Percentiles rank a stretch among this genome's conserved stretches.
phyloP scores from a whole-genome alignment of 192 early-diverging fungal species.

The Geranomyces variabilis region DNA sequence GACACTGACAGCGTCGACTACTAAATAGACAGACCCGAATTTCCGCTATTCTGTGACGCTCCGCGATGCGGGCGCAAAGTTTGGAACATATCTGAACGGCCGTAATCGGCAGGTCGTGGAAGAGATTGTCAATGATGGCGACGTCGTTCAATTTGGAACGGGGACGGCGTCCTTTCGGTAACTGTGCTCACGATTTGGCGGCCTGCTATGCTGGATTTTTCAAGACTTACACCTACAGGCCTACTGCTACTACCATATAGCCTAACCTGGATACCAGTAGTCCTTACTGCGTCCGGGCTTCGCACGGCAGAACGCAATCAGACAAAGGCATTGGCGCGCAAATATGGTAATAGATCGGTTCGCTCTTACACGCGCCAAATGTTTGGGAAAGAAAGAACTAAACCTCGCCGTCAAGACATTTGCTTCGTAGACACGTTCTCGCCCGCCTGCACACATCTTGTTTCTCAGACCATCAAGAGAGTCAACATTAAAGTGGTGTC shows the following conservation, averaged over 20 bases:
- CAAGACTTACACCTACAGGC: no score
- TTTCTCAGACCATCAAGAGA: neutral
- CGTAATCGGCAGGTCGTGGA: neutral
- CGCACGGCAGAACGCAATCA: slow-evolving; percentile 12
- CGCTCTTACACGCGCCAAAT: neutral
- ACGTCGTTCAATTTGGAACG: slow-evolving; percentile 21
- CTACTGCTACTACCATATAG: neutral
- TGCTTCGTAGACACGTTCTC: slow-evolving; percentile 19
- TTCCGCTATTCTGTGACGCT: neutral
- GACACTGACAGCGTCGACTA: no score
- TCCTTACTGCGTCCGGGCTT: slow-evolving; percentile 23
- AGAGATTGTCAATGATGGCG: slow-evolving; percentile 9
- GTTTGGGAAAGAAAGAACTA: neutral
- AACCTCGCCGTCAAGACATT: neutral
- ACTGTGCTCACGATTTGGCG: neutral
- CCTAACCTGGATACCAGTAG: slow-evolving; percentile 11
- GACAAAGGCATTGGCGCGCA: neutral
- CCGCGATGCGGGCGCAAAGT: slow-evolving; percentile 20
- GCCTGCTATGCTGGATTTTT: neutral
- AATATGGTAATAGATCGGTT: slow-evolving; percentile 1
- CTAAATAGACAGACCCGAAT: slow-evolving; percentile 14
- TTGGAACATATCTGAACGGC: slow-evolving; percentile 29
- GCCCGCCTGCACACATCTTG: slow-evolving; percentile 20
- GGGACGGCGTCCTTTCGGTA: slow-evolving; percentile 23
- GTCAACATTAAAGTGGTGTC: slow-evolving; percentile 31